Conservation (phyloP, 2,329 filamentous ascomycete genomes). For the Cyphellophora attinorum region DNA sequence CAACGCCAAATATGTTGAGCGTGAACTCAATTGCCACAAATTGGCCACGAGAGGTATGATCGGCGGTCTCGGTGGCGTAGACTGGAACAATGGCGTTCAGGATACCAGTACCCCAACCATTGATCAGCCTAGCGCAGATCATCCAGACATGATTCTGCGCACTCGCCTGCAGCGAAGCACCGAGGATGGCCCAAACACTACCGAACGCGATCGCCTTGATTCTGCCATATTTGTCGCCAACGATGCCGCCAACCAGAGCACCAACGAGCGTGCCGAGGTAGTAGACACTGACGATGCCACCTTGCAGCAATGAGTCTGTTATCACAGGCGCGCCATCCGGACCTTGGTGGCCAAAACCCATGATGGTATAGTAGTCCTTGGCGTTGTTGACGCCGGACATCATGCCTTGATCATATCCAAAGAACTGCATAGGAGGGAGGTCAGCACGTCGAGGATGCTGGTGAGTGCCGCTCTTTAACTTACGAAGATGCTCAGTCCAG, state of each 20-base stretch:
- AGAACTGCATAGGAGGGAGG: no score
- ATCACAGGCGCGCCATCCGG: conserved; percentile 42
- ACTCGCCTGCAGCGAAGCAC: conserved; percentile 55
- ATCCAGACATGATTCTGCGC: conserved; percentile 59
- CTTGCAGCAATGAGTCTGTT: conserved; percentile 51
- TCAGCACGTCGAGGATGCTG: no score
- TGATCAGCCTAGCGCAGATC: conserved; percentile 55
- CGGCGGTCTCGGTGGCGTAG: conserved; percentile 61
- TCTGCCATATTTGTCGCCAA: conserved; percentile 54
- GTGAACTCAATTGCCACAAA: conserved; percentile 58
- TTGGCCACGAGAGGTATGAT: conserved; percentile 57
- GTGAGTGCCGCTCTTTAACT: no score
- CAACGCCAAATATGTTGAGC: conserved; percentile 43
- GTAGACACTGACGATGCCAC: conserved; percentile 46
- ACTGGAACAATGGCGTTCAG: conserved; percentile 59
- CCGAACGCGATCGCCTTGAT: conserved; percentile 54
- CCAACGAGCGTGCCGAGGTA: conserved; percentile 57
- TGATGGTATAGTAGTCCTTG: conserved; percentile 53
- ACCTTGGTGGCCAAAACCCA: conserved; percentile 55
- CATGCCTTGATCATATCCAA: conserved; percentile 25
- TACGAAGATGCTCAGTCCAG: conserved; percentile 59
- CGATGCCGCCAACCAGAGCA: conserved; percentile 52
- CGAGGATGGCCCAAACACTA: conserved; percentile 48
- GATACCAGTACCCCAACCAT: conserved; percentile 60
- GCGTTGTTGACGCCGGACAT: conserved; percentile 48